Evolutionary conservation across 768 basidiomycete species (phyloP).

Genomic region (Hemileccinum rubropunctum): DNA sequence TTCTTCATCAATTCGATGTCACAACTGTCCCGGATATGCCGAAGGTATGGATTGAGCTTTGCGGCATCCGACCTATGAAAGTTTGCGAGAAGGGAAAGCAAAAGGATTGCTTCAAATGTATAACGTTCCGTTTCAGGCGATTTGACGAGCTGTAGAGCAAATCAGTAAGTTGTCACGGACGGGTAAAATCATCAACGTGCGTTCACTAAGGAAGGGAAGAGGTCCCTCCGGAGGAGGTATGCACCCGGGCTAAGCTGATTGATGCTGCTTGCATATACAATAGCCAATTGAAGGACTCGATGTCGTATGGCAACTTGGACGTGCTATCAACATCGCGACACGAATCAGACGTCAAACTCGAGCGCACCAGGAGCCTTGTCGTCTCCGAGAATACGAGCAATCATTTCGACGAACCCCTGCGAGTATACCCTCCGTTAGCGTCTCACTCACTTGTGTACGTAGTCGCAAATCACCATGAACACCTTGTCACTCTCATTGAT

Average conservation of each 20-base stretch:
- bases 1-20: slow-evolving; percentile 55
- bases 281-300: slow-evolving; percentile 51
- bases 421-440: neutral
- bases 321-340: neutral
- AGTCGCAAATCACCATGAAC: slow-evolving; percentile 43
- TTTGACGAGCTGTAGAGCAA: slow-evolving; percentile 47
- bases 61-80: slow-evolving; percentile 73
- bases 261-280: slow-evolving; percentile 58
- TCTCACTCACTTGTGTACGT: neutral
- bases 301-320: slow-evolving; percentile 47
- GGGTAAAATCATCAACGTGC: slow-evolving; percentile 32
- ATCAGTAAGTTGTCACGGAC: neutral
- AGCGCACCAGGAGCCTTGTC: slow-evolving; percentile 35
- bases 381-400: slow-evolving; percentile 48
- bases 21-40: slow-evolving; percentile 43
- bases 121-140: slow-evolving; percentile 51
- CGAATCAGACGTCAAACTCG: neutral
- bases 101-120: slow-evolving; percentile 56
- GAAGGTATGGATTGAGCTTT: slow-evolving; percentile 64
- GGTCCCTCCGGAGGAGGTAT: slow-evolving; percentile 61
- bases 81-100: slow-evolving; percentile 63
- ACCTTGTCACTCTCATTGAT: slow-evolving; percentile 54
- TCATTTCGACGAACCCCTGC: slow-evolving; percentile 49
- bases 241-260: slow-evolving; percentile 68
- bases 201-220: slow-evolving; percentile 52